Percentiles rank a stretch among this genome's conserved stretches.
Evolutionary conservation across 1,284 basidiomycete species (phyloP).

Genomic region (Austroboletus sp.): DNA sequence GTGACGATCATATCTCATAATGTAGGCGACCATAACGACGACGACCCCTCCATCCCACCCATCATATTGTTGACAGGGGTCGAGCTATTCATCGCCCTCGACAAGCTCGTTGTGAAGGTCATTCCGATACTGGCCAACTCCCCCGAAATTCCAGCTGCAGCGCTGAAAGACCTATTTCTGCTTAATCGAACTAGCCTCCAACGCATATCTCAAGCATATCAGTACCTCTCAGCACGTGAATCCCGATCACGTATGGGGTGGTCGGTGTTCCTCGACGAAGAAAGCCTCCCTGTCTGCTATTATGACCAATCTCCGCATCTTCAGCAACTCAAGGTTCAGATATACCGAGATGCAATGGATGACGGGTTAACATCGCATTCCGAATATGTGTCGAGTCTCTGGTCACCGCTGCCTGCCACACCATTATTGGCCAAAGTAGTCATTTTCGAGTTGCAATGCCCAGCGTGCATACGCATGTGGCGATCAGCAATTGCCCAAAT

Average conservation of each 20-base stretch:
- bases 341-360: not conserved
- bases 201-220: not conserved
- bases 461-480: conserved; percentile 1
- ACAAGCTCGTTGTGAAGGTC: not conserved
- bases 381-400: not conserved
- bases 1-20: not conserved
- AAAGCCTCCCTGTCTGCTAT: not conserved
- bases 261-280: not conserved
- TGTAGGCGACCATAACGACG: no score
- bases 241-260: not conserved
- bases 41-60: not conserved
- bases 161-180: not conserved
- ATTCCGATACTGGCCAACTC: not conserved
- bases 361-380: not conserved
- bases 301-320: not conserved
- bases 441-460: conserved; percentile 9
- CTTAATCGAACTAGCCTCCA: not conserved
- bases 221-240: not conserved
- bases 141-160: not conserved
- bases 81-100: not conserved
- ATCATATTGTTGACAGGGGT: not conserved
- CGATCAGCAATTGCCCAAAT: not conserved
- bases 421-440: conserved; percentile 1
- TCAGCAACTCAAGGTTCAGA: not conserved
- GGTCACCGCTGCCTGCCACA: not conserved